Evolutionary conservation across 345 rosid genomes (phyloP), one percentile per base, ranked within the genome.

Genomic region (Populus tremula): DNA sequence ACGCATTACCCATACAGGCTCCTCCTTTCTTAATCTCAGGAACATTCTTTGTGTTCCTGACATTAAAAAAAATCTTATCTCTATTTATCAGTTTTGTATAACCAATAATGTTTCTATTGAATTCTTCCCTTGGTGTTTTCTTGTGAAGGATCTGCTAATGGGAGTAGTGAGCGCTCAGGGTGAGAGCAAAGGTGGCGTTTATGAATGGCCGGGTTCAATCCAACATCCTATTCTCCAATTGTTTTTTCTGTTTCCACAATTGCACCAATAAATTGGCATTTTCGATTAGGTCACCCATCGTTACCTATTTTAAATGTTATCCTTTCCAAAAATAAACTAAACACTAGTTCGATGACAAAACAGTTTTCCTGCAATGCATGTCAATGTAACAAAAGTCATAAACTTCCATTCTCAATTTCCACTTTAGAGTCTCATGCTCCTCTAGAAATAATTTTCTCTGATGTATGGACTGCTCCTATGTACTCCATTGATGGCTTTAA

Each of bases 361-460:
- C 10, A 2, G 5, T 20, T 20, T 54, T 36, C 4, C 3, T 75
- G 38, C n/a, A 5, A 75, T 49, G n/a, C 21, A 1, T 80, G 27
- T 14, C 23, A 5, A 10, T 70, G 83, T 20, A 70, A 70, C 49
- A 80, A 64, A 65, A 76, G 72, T 65, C 72, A 71, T 9, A 25
- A 13, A 11, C 41, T 80, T 5, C 49, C 72, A 0, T 71, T 76
- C 12, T 1, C 16, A 7, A 8, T 1, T 1, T 64, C 67, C 5
- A 43, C 27, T 33, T 23, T 47, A 12, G 2, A 16, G 1, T 45
- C 71, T 1, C 0, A 0, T 20, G 0, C 5, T n/a, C 76, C 75
- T 0, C 16, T 75, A 0, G 38, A 64, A 31, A 31, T 64, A 1
- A 7, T 80, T 5, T 70, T 61, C 27, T 12, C 66, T 47, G 49